phyloP scores from a whole-genome alignment of 768 basidiomycete species.

The Suillus weaverae region DNA sequence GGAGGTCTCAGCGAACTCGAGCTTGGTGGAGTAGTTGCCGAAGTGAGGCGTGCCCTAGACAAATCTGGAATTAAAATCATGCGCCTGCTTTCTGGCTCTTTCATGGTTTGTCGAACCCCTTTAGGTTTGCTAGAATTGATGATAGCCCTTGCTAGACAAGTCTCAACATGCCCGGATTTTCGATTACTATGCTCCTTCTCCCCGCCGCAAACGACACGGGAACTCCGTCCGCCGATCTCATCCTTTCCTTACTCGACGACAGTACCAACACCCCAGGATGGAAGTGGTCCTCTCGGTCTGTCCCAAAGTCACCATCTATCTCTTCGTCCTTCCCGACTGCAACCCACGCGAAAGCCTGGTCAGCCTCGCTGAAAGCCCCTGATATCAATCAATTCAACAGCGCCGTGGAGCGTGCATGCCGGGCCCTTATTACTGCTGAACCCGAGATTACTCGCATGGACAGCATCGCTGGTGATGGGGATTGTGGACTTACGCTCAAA shows the following conservation, averaged over 20 bases:
- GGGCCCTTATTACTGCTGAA: slow-evolving; percentile 73
- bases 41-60: slow-evolving; percentile 56
- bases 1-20: slow-evolving; percentile 86
- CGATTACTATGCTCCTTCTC: slow-evolving; percentile 77
- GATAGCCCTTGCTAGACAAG: slow-evolving; percentile 56
- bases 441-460: slow-evolving; percentile 92
- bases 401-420: slow-evolving; percentile 58
- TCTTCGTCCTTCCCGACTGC: slow-evolving; percentile 15
- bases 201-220: slow-evolving; percentile 46
- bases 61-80: slow-evolving; percentile 55
- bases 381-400: slow-evolving; percentile 53
- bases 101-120: slow-evolving; percentile 61
- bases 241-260: slow-evolving; percentile 73
- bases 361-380: slow-evolving; percentile 33
- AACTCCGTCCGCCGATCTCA: slow-evolving; percentile 38
- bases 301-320: slow-evolving; percentile 32
- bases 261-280: slow-evolving; percentile 74
- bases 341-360: slow-evolving; percentile 6
- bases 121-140: background rate
- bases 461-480: slow-evolving; percentile 89
- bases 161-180: slow-evolving; percentile 92
- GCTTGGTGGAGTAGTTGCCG: slow-evolving; percentile 64
- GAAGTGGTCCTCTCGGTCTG: slow-evolving; percentile 66
- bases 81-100: slow-evolving; percentile 74
- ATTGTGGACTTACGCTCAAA: slow-evolving; percentile 67